These are phyloP conservation scores for Debaryomycetaceae sp. DNA, from an alignment of 1,139 yeast genomes.

Conservation along the genomic window DNA sequence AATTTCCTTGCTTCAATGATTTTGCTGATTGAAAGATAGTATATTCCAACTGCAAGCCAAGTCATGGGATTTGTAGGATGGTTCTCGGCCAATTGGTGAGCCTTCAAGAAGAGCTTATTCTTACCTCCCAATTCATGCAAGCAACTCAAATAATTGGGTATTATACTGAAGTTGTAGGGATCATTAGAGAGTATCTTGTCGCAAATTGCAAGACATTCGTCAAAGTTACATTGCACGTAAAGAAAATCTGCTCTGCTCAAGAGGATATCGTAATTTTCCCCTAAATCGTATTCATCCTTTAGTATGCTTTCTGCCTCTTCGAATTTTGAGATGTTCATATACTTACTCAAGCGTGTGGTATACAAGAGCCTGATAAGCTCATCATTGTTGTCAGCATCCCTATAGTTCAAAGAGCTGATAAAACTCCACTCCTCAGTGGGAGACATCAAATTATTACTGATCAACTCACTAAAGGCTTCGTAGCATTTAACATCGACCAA, in stretches of 20 bases:
- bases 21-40: constrained; percentile 74
- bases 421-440: constrained; percentile 90
- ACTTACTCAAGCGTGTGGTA: constrained; percentile 72
- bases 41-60: constrained; percentile 91
- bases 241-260: constrained; percentile 68
- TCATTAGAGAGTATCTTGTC: constrained; percentile 62
- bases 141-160: constrained; percentile 82
- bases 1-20: constrained; percentile 80
- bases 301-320: constrained; percentile 66
- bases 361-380: constrained; percentile 77
- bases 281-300: constrained; percentile 67
- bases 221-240: constrained; percentile 77
- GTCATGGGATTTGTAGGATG: constrained; percentile 83
- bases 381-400: constrained; percentile 73
- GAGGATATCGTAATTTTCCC: constrained; percentile 66
- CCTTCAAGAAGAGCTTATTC: constrained; percentile 72
- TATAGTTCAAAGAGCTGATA: constrained; percentile 61
- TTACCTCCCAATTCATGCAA: constrained; percentile 81
- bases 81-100: constrained; percentile 84
- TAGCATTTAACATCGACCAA: constrained; percentile 85
- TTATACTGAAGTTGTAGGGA: constrained; percentile 64
- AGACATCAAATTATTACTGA: constrained; percentile 69
- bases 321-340: constrained; percentile 56
- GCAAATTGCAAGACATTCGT: constrained; percentile 71
- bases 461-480: constrained; percentile 85